Evolutionary conservation across 805 yeast genomes (phyloP).

Genomic region (Yarrowia deformans): DNA sequence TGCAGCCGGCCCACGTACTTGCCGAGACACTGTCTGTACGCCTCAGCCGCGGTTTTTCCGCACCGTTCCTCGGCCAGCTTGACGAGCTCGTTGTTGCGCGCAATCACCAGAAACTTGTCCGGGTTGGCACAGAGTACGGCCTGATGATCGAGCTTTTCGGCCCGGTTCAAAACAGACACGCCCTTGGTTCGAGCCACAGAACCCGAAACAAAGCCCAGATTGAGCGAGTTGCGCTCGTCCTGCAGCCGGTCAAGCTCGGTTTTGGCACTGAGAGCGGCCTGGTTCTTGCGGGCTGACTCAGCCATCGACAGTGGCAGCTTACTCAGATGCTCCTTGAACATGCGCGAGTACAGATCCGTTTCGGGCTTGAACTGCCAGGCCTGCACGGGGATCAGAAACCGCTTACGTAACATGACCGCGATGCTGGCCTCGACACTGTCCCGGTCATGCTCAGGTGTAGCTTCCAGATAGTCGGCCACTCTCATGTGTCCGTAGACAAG

Average conservation of each 20-base stretch:
- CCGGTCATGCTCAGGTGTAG: conserved; percentile 46
- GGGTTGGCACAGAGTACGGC: conserved; percentile 66
- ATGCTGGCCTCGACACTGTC: conserved; percentile 51
- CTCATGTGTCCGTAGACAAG: conserved; percentile 73
- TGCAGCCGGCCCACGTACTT: conserved; percentile 61
- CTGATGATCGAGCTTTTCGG: conserved; percentile 40
- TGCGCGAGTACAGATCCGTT: conserved; percentile 45
- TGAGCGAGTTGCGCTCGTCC: conserved; percentile 41
- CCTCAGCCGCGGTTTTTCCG: conserved; percentile 70
- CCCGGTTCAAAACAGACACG: conserved; percentile 15
- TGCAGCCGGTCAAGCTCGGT: conserved; percentile 43
- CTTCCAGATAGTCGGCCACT: conserved; percentile 57
- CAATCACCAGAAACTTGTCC: conserved; percentile 68
- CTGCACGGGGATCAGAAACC: conserved; percentile 60
- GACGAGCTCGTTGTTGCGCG: conserved; percentile 69
- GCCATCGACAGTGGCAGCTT: conserved; percentile 50
- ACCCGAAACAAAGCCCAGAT: conserved; percentile 42
- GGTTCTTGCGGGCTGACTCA: conserved; percentile 63
- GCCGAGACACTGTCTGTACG: conserved; percentile 66
- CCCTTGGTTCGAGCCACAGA: conserved; percentile 10
- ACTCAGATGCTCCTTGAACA: conserved; percentile 43
- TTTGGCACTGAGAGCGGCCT: conserved; percentile 66
- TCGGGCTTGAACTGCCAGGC: conserved; percentile 50
- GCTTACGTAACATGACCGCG: conserved; percentile 57
- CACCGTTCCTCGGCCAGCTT: conserved; percentile 69